These are phyloP conservation scores for Pleurotus platypus DNA, from an alignment of 768 basidiomycete species.

Conservation along the genomic window DNA sequence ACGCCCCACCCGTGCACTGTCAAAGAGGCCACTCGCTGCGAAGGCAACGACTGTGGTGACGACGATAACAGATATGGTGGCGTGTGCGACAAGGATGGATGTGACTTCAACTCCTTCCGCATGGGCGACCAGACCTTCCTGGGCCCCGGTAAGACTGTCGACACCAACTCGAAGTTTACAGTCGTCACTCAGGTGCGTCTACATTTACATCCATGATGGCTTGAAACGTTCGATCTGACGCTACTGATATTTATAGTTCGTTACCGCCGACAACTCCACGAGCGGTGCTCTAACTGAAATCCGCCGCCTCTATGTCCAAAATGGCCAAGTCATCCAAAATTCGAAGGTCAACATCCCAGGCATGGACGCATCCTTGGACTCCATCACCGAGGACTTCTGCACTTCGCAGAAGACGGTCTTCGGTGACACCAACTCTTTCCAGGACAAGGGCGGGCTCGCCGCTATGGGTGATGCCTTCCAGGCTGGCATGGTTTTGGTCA, in stretches of 20 bases:
- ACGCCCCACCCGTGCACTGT: constrained; percentile 38
- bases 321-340: constrained; percentile 35
- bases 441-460: constrained; percentile 25
- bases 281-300: constrained; percentile 35
- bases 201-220: not conserved
- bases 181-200: constrained; percentile 30
- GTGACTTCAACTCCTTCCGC: constrained; percentile 46
- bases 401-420: constrained; percentile 28
- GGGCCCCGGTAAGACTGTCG: constrained; percentile 31
- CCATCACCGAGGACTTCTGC: constrained; percentile 36
- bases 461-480: constrained; percentile 24
- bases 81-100: constrained; percentile 37
- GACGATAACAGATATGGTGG: constrained; percentile 26
- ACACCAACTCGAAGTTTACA: constrained; percentile 34
- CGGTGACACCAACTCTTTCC: constrained; percentile 32
- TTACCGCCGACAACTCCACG: constrained; percentile 32
- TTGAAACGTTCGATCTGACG: not conserved
- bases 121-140: constrained; percentile 33
- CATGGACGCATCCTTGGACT: constrained; percentile 25
- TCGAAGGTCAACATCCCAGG: constrained; percentile 27
- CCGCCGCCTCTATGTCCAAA: constrained; percentile 38
- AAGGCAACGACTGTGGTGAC: constrained; percentile 25
- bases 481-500: constrained; percentile 31
- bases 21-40: constrained; percentile 27
- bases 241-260: constrained; percentile 22